Evolutionary conservation across 2,329 filamentous ascomycete species (phyloP), one percentile per base, ranked within the genome.

Genomic region (Dryadomyces quercivorus): DNA sequence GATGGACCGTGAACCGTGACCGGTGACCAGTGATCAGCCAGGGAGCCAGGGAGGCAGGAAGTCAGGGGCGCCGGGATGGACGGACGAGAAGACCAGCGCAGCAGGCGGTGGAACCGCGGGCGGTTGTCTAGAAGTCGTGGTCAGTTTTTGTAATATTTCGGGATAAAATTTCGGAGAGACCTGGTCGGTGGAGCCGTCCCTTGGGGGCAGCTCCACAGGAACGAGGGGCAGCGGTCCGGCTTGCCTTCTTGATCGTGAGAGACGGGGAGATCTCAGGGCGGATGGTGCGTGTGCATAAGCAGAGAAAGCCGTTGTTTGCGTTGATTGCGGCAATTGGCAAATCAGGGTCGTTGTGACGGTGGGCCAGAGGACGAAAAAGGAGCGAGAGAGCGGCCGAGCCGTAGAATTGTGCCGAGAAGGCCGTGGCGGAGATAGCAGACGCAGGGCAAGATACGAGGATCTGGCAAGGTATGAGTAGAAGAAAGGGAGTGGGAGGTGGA

Each of bases 311-410:
- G 38, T 42, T 3, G 12, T 4, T 42, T 13, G 38, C 12, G 12
- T 42, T n/a, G 38, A 13, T 42, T 13, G 38, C 18, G 36, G 22
- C 49, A 52, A 56, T 55, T 52, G 52, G 52, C 49, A 50, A 54
- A 56, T 51, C 52, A 50, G 44, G 43, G 55, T 42, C 36, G 38
- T 20, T 34, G 54, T 16, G 34, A 34, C 22, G 48, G 50, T 55
- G 54, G 54, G 54, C 22, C 50, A 15, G 26, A 6, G 10, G 13
- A 16, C 18, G 18, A 40, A 53, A 52, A 53, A 55, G 40, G 49
- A 56, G 57, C 55, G 57, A 58, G 52, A 55, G 51, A 44, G 52
- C 31, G 57, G 50, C 57, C 57, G 54, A 58, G 20, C 45, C 46
- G 54, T 16, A 20, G 26, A 13, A 13, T 8, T 31, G 21, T 21